Conservation (phyloP, 1,284 basidiomycete genomes). For the Nidula niveotomentosa region DNA sequence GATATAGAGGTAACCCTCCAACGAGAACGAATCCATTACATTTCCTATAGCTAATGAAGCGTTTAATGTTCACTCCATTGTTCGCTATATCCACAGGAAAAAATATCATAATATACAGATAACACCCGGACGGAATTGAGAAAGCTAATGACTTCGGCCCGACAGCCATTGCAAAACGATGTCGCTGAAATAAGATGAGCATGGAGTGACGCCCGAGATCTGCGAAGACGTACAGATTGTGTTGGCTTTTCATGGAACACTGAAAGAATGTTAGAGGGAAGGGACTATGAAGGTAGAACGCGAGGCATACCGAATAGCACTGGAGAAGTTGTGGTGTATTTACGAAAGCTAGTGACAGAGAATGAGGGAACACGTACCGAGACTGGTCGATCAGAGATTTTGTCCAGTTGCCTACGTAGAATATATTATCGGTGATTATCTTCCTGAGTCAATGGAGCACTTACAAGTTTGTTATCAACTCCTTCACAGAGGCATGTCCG, state of each 20-base stretch:
- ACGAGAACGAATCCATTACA: too few relatives aligned
- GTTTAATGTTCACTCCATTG: not conserved
- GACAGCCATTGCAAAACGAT: constrained; percentile 76
- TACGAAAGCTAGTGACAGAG: constrained; percentile 1
- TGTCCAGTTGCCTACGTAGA: constrained; percentile 66
- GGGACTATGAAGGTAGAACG: constrained; percentile 10
- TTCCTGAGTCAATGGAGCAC: too few relatives aligned
- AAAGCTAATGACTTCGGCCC: constrained; percentile 55
- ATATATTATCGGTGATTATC: too few relatives aligned
- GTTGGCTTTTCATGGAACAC: constrained; percentile 94
- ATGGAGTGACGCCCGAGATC: not conserved
- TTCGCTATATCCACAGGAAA: not conserved
- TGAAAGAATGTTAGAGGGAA: constrained; percentile 24
- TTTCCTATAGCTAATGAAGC: not conserved
- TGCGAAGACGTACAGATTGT: constrained; percentile 70
- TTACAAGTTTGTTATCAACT: constrained; percentile 83
- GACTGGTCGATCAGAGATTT: constrained; percentile 81
- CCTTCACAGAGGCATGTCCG: constrained; percentile 79
- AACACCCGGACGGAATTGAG: not conserved
- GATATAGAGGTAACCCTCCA: too few relatives aligned
- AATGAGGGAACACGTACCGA: constrained; percentile 58
- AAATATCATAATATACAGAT: constrained; percentile 1
- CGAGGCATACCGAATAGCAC: constrained; percentile 75
- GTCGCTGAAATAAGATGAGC: constrained; percentile 41
- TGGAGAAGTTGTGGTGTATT: constrained; percentile 22